Evolutionary conservation across 192 early-diverging fungal genomes (phyloP).

Genomic region (Backusella parvicylindrica): DNA sequence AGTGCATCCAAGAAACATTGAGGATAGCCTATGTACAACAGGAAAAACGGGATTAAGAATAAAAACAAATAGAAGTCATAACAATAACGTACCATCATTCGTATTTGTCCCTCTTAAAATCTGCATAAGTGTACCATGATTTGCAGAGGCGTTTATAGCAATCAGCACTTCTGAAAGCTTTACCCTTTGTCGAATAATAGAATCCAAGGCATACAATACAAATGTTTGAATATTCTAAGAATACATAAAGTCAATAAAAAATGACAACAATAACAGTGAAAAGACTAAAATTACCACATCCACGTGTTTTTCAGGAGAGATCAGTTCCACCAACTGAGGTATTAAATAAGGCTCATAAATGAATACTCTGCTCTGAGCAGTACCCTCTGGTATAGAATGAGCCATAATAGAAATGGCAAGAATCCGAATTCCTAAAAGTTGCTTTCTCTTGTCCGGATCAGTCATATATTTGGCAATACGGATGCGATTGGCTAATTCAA

Average conservation of each 20-base stretch:
- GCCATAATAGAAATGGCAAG: conserved; percentile 76
- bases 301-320: conserved; percentile 69
- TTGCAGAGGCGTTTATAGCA: conserved; percentile 88
- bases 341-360: conserved; percentile 89
- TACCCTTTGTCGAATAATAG: conserved; percentile 72
- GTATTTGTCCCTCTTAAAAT: conserved; percentile 70
- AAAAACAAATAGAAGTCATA: not conserved
- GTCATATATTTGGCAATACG: conserved; percentile 64
- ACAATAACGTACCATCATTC: not conserved
- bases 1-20: conserved; percentile 84
- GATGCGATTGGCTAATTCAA: conserved; percentile 77
- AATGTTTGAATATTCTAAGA: conserved; percentile 71
- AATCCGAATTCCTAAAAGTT: conserved; percentile 70
- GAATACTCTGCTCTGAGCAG: conserved; percentile 69
- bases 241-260: not conserved
- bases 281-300: conserved; percentile 44
- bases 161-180: conserved; percentile 78
- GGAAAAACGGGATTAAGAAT: not conserved
- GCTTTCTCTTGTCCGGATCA: conserved; percentile 44
- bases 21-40: conserved; percentile 35
- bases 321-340: conserved; percentile 68
- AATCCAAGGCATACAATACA: conserved; percentile 80
- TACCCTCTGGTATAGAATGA: conserved; percentile 58
- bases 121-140: conserved; percentile 88
- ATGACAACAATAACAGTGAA: not conserved